Conservation (phyloP, 306 rosid species). For the Vigna nakashimae region DNA sequence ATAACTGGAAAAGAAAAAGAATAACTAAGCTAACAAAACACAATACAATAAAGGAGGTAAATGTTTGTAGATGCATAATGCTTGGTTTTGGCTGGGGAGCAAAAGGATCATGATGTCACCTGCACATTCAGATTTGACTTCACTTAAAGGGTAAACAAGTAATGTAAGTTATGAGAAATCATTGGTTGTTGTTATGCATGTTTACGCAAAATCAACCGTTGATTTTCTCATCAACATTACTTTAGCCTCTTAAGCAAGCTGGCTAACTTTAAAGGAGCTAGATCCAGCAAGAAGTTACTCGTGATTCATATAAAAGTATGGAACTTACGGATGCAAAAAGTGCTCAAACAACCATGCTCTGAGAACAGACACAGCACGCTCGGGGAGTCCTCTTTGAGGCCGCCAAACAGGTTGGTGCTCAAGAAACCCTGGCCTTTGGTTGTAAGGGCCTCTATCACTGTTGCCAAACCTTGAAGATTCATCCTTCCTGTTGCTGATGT, state of each 20-base stretch:
- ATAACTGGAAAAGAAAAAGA: constrained; percentile 56
- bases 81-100: neutral
- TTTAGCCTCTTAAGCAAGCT: neutral
- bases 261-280: neutral
- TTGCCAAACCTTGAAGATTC: constrained; percentile 54
- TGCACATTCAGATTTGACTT: neutral
- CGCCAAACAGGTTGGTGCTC: constrained; percentile 90
- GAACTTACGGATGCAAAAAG: constrained; percentile 89
- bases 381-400: constrained; percentile 94
- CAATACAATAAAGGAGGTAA: constrained; percentile 1
- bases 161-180: neutral
- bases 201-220: neutral
- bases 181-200: neutral
- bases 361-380: constrained; percentile 79
- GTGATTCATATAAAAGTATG: neutral
- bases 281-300: neutral
- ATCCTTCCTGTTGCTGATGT: constrained; percentile 48
- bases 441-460: constrained; percentile 48
- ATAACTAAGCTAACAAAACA: constrained; percentile 10
- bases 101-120: neutral
- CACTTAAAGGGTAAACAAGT: neutral
- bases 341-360: constrained; percentile 92
- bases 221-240: neutral
- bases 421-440: constrained; percentile 63
- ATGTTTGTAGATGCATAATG: neutral